Evolutionary conservation across 179 eudicot genomes (phyloP).

Genomic region (Amaranthus tricolor): DNA sequence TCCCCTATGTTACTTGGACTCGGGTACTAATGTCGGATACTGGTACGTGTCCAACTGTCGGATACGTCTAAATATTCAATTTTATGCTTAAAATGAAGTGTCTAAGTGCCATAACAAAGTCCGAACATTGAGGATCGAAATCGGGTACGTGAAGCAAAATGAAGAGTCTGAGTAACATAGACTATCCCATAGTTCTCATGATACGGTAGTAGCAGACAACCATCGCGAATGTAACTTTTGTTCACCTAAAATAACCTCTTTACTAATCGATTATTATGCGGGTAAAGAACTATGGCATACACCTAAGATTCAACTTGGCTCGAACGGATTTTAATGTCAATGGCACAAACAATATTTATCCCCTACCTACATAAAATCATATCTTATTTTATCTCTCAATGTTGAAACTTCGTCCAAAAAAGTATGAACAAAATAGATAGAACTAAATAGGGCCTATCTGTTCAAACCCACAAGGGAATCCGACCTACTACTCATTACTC

Average conservation of each 20-base stretch:
- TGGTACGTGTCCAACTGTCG: too few species aligned
- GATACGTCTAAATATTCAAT: too few species aligned
- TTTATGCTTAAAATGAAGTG: too few species aligned
- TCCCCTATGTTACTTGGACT: too few species aligned
- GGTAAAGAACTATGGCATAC: background rate
- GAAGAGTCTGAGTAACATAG: too few species aligned
- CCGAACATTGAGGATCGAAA: too few species aligned
- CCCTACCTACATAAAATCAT: background rate
- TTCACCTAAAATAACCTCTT: background rate
- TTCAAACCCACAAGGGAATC: slow-evolving; percentile 5
- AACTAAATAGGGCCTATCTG: background rate
- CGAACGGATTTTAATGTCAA: background rate
- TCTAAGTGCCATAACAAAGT: too few species aligned
- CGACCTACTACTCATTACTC: background rate
- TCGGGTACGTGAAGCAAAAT: too few species aligned
- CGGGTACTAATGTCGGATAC: too few species aligned
- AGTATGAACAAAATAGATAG: background rate
- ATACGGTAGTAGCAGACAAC: background rate
- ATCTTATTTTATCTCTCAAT: background rate
- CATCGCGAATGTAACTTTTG: background rate
- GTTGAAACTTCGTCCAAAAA: background rate
- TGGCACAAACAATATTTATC: background rate
- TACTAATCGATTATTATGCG: background rate
- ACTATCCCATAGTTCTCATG: background rate
- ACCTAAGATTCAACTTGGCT: background rate